phyloP scores from a whole-genome alignment of 495 filamentous ascomycete genomes.

The Viridothelium virens region DNA sequence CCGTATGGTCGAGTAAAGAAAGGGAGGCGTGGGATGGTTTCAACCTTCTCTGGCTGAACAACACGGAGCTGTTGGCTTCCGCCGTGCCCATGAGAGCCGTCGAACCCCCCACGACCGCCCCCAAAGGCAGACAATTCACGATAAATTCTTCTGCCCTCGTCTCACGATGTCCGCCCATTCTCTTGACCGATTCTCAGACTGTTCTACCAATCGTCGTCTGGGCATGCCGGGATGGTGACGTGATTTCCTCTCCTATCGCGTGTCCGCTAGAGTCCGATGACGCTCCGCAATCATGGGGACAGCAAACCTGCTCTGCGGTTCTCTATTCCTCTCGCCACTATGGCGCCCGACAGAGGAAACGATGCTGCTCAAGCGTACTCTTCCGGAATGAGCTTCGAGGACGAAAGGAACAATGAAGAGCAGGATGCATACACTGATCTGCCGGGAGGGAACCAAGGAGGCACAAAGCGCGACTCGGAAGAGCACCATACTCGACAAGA shows the following conservation, averaged over 20 bases:
- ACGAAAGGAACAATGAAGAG: background rate
- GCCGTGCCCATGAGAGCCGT: too few relatives aligned
- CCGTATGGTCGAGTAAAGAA: too few relatives aligned
- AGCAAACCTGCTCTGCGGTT: background rate
- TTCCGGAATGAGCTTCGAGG: background rate
- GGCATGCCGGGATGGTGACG: background rate
- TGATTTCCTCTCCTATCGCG: background rate
- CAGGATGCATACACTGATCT: background rate
- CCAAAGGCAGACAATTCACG: background rate
- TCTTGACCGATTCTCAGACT: background rate
- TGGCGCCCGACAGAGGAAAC: conserved; percentile 10
- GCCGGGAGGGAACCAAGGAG: background rate
- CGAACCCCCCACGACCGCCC: too few relatives aligned
- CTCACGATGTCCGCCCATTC: background rate
- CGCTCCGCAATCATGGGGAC: background rate
- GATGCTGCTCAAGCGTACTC: background rate
- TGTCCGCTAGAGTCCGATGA: conserved; percentile 7
- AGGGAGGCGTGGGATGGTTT: too few relatives aligned
- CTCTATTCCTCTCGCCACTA: conserved; percentile 5
- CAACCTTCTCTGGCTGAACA: too few relatives aligned
- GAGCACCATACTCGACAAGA: background rate
- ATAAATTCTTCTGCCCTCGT: background rate
- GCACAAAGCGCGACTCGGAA: conserved; percentile 5
- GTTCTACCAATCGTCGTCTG: background rate
- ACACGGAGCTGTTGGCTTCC: too few relatives aligned